phyloP scores from a whole-genome alignment of 78 protist genomes.

The Cavenderia fasciculata region DNA sequence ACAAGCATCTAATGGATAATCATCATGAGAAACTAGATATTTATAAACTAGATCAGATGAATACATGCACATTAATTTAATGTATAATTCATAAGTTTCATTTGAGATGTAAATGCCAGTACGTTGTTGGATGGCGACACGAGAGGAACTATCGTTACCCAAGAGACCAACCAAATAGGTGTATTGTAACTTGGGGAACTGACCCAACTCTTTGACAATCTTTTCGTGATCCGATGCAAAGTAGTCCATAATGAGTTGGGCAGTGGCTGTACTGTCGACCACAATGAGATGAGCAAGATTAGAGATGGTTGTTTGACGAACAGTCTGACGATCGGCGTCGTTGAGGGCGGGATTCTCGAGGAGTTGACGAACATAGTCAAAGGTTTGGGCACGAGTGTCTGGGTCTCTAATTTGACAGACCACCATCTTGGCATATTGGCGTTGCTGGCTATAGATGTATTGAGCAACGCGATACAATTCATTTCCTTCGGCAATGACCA shows the following conservation, averaged over 20 bases:
- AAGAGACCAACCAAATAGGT: constrained; percentile 61
- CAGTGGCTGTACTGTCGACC: constrained; percentile 58
- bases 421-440: constrained; percentile 49
- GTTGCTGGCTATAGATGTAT: constrained; percentile 23
- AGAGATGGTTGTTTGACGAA: constrained; percentile 28
- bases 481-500: constrained; percentile 43
- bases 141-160: neutral
- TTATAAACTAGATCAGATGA: constrained; percentile 48
- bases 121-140: neutral
- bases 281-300: constrained; percentile 51
- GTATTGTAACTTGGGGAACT: constrained; percentile 69
- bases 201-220: constrained; percentile 25
- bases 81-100: constrained; percentile 66
- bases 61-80: constrained; percentile 63
- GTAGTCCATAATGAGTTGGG: constrained; percentile 70
- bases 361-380: constrained; percentile 30
- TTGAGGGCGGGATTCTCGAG: neutral
- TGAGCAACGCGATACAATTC: constrained; percentile 55
- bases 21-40: constrained; percentile 52
- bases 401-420: constrained; percentile 58
- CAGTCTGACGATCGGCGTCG: neutral
- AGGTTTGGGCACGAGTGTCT: neutral
- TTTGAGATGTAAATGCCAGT: constrained; percentile 52
- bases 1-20: constrained; percentile 78
- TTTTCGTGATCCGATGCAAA: constrained; percentile 67